Evolutionary conservation across 1,139 yeast species (phyloP).

Genomic region (Debaryomyces nepalensis): DNA sequence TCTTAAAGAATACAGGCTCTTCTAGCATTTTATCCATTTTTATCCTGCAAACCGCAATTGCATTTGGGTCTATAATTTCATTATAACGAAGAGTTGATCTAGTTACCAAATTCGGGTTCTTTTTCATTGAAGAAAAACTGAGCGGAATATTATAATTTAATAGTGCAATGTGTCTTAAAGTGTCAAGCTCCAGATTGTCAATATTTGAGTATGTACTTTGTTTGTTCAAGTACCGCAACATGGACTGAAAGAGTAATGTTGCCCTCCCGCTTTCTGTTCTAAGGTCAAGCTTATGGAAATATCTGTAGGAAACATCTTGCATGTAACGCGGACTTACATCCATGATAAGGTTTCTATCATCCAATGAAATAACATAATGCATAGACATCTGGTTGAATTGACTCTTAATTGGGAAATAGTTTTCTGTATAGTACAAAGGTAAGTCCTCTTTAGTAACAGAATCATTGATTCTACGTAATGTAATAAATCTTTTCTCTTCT

Average conservation of each 20-base stretch:
- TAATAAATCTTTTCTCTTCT: constrained; percentile 32
- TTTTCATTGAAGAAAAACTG: constrained; percentile 34
- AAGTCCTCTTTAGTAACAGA: constrained; percentile 9
- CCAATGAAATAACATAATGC: constrained; percentile 38
- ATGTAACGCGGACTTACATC: constrained; percentile 44
- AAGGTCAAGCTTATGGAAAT: constrained; percentile 36
- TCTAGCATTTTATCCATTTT: constrained; percentile 17
- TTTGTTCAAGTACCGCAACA: constrained; percentile 29
- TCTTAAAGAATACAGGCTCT: constrained; percentile 31
- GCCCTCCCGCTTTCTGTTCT: constrained; percentile 37
- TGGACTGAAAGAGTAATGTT: constrained; percentile 31
- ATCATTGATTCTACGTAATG: constrained; percentile 24
- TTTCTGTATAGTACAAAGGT: constrained; percentile 20
- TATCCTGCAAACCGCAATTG: constrained; percentile 24
- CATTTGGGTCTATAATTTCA: constrained; percentile 27
- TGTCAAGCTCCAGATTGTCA: constrained; percentile 27
- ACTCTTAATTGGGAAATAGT: constrained; percentile 29
- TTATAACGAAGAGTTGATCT: constrained; percentile 33
- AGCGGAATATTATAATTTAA: constrained; percentile 32
- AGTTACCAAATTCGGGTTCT: constrained; percentile 38
- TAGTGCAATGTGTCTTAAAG: constrained; percentile 30
- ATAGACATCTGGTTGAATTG: constrained; percentile 40
- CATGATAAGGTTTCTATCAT: constrained; percentile 23
- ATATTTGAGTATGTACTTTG: constrained; percentile 10
- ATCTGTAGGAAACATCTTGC: constrained; percentile 38